phyloP scores from a whole-genome alignment of 2,329 filamentous ascomycete genomes.

The Apiospora koreana region DNA sequence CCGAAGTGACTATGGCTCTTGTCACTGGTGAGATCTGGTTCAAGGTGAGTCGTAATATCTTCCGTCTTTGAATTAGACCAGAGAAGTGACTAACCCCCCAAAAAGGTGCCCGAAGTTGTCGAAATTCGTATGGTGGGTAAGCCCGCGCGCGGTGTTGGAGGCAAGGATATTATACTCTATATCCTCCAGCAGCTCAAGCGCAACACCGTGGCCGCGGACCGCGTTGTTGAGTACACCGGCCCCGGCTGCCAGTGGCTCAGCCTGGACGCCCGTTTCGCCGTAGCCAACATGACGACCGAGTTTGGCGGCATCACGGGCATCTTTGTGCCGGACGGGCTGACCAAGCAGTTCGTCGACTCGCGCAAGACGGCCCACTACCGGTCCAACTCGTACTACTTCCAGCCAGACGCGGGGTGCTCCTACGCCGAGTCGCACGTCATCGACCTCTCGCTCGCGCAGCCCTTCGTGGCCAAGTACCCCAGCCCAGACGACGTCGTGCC shows the following conservation, averaged over 20 bases:
- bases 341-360: constrained; percentile 33
- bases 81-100: no score
- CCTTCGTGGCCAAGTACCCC: constrained; percentile 42
- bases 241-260: constrained; percentile 40
- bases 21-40: constrained; percentile 50
- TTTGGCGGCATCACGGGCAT: constrained; percentile 45
- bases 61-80: no score
- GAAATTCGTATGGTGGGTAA: constrained; percentile 40
- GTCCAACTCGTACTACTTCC: constrained; percentile 37
- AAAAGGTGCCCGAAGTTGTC: constrained; percentile 41
- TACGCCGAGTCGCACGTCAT: constrained; percentile 40
- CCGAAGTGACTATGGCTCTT: constrained; percentile 45
- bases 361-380: constrained; percentile 35
- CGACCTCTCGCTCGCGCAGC: constrained; percentile 38
- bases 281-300: constrained; percentile 48
- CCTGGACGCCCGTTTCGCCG: constrained; percentile 46
- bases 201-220: constrained; percentile 45
- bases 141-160: constrained; percentile 38
- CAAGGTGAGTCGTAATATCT: neutral
- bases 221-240: constrained; percentile 47
- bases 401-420: constrained; percentile 37
- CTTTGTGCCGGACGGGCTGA: constrained; percentile 41
- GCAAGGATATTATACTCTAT: constrained; percentile 48
- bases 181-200: constrained; percentile 44
- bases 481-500: constrained; percentile 45